Evolutionary conservation across 257 asterid species (phyloP).

Genomic region (Echites panduratus): DNA sequence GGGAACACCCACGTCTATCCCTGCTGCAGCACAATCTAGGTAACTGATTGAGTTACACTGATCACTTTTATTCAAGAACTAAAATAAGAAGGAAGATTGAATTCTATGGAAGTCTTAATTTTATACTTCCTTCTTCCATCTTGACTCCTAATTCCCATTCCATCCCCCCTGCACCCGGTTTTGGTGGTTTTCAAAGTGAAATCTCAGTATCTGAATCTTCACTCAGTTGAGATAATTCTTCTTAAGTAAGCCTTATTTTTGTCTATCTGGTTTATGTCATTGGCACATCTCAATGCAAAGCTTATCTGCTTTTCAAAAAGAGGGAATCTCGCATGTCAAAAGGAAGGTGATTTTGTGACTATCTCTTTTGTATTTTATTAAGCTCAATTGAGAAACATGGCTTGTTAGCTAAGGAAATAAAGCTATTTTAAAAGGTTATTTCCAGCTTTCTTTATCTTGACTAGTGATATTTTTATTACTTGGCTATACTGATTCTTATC

Average conservation of each 20-base stretch:
- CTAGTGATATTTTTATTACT: background rate
- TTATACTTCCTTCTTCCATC: background rate
- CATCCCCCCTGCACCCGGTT: background rate
- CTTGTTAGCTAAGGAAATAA: background rate
- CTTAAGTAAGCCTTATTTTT: background rate
- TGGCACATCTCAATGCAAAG: background rate
- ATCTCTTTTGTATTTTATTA: too few species aligned
- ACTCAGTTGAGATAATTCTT: background rate
- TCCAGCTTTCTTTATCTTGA: background rate
- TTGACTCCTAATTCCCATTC: background rate
- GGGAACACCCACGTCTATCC: constrained; percentile 83
- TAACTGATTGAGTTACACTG: constrained; percentile 26
- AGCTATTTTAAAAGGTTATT: background rate
- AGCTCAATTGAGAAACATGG: background rate
- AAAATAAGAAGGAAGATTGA: background rate
- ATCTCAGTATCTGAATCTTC: background rate
- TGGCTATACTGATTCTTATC: background rate
- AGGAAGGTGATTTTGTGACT: too few species aligned
- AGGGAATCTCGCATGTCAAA: background rate
- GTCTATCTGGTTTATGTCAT: background rate
- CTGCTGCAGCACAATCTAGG: constrained; percentile 96
- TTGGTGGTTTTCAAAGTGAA: background rate
- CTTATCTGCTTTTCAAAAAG: background rate
- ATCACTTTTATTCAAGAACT: background rate
- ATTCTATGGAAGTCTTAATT: background rate